These are phyloP conservation scores for Phaffomyces antillensis DNA, from an alignment of 805 yeast genomes.

Conservation along the genomic window DNA sequence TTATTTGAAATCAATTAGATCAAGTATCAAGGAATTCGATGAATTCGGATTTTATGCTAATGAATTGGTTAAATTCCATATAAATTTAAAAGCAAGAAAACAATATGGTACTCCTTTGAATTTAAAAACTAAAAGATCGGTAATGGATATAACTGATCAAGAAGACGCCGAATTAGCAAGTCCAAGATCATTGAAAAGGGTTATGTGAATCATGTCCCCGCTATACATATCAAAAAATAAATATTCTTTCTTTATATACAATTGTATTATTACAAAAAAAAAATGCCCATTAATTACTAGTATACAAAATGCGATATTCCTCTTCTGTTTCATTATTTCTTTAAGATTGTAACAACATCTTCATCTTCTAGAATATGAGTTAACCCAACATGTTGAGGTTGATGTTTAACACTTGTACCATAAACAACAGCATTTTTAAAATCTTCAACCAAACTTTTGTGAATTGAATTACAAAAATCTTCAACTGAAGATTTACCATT, in stretches of 20 bases:
- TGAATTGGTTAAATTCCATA: slow-evolving; percentile 19
- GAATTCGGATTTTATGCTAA: slow-evolving; percentile 17
- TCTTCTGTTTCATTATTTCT: slow-evolving; percentile 35
- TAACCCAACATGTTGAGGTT: slow-evolving; percentile 93
- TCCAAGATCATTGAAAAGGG: slow-evolving; percentile 21
- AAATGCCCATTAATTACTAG: not conserved
- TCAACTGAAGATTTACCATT: slow-evolving; percentile 78
- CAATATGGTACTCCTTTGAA: slow-evolving; percentile 9
- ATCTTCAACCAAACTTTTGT: slow-evolving; percentile 88
- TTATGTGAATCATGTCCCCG: slow-evolving; percentile 5
- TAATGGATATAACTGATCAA: slow-evolving; percentile 17
- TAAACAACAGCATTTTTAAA: slow-evolving; percentile 89
- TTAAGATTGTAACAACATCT: slow-evolving; percentile 93
- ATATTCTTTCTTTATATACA: too few relatives aligned
- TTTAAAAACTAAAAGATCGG: slow-evolving; percentile 20
- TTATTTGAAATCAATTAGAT: slow-evolving; percentile 22
- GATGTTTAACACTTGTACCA: slow-evolving; percentile 94
- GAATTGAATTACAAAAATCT: slow-evolving; percentile 95
- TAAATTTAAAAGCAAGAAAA: slow-evolving; percentile 16
- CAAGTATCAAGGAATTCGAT: slow-evolving; percentile 18
- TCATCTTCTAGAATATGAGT: slow-evolving; percentile 83
- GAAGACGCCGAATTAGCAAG: slow-evolving; percentile 19
- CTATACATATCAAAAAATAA: too few relatives aligned
- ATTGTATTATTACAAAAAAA: not conserved
- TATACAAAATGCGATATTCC: not conserved